Conservation (phyloP, 2,329 filamentous ascomycete species). For the Dactylella cylindrospora region DNA sequence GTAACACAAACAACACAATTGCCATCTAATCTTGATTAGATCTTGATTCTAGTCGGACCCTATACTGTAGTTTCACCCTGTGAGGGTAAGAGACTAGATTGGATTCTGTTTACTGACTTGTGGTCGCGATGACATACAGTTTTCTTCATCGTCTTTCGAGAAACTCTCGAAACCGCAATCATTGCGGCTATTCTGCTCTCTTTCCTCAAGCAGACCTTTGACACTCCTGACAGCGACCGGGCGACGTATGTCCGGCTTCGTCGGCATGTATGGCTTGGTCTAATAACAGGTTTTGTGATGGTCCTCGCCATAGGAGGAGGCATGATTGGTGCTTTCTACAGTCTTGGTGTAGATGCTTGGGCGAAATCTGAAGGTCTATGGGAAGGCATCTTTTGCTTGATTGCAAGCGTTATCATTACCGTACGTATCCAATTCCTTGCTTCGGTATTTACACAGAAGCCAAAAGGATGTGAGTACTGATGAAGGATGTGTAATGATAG, state of each 20-base stretch:
- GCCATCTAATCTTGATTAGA: neutral
- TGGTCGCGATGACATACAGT: slow-evolving; percentile 53
- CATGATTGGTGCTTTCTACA: slow-evolving; percentile 74
- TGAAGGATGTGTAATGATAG: slow-evolving; percentile 10
- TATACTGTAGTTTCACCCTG: neutral
- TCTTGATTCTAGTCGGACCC: neutral
- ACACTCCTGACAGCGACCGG: slow-evolving; percentile 62
- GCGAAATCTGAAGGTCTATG: slow-evolving; percentile 71
- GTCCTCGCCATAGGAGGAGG: slow-evolving; percentile 67
- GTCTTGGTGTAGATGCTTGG: slow-evolving; percentile 68
- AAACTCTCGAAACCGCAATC: slow-evolving; percentile 78
- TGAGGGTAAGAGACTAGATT: too few species aligned
- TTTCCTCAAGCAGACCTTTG: slow-evolving; percentile 79
- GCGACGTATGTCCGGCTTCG: slow-evolving; percentile 67
- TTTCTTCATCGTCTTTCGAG: slow-evolving; percentile 88
- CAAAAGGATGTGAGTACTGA: too few species aligned
- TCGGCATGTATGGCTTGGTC: slow-evolving; percentile 70
- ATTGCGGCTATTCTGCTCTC: slow-evolving; percentile 84
- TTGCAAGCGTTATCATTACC: slow-evolving; percentile 78
- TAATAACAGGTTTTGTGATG: slow-evolving; percentile 63
- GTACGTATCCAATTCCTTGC: slow-evolving; percentile 29
- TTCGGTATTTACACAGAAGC: too few species aligned
- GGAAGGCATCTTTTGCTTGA: slow-evolving; percentile 74
- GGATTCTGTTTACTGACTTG: neutral
- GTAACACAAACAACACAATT: slow-evolving; percentile 28